Conservation (phyloP, 257 asterid genomes). For the Buddleja alternifolia region DNA sequence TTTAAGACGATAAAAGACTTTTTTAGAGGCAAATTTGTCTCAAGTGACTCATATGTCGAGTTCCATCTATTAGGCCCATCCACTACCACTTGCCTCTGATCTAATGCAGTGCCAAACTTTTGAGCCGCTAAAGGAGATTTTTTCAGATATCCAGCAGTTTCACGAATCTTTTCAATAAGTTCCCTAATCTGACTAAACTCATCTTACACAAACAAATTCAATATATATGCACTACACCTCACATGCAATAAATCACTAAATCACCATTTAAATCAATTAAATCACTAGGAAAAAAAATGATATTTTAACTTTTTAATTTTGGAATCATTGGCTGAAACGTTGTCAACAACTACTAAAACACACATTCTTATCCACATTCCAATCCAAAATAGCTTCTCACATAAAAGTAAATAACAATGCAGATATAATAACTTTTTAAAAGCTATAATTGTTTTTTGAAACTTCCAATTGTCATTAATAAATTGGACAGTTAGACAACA, state of each 20-base stretch:
- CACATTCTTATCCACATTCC: neutral
- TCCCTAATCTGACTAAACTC: neutral
- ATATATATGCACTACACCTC: neutral
- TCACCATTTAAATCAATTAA: neutral
- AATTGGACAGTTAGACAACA: neutral
- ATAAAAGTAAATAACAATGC: neutral
- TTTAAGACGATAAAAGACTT: neutral
- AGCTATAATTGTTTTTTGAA: neutral
- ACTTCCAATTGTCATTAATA: neutral
- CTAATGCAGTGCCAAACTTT: neutral
- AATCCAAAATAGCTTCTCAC: neutral
- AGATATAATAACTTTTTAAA: neutral
- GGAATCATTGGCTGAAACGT: no score
- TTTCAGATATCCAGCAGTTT: no score
- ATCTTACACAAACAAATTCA: neutral
- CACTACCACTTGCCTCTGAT: neutral
- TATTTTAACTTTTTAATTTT: no score
- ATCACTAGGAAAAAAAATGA: no score
- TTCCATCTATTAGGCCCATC: neutral
- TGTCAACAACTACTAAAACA: neutral
- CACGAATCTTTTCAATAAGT: no score
- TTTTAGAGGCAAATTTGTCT: neutral
- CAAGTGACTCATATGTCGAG: neutral
- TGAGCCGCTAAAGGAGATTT: neutral
- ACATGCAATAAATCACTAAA: neutral